Percentiles rank a stretch among this genome's conserved stretches.
Conservation (phyloP, 768 basidiomycete genomes). For the Mycena rosella region DNA sequence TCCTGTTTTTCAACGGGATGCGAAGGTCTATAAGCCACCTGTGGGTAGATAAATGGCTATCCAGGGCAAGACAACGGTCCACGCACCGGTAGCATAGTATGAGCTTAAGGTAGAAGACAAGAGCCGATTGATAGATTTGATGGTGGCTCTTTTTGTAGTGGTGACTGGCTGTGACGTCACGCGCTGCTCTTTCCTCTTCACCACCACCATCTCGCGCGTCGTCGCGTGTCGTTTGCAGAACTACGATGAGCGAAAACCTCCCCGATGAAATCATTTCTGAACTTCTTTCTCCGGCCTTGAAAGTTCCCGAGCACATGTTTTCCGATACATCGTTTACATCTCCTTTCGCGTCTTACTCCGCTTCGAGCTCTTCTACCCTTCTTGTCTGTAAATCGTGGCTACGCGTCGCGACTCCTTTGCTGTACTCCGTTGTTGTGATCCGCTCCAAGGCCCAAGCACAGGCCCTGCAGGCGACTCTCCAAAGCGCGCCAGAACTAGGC, state of each 20-base stretch:
- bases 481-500: background rate
- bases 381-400: slow-evolving; percentile 20
- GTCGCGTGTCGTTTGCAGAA: background rate
- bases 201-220: background rate
- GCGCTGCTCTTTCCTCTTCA: background rate
- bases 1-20: no score
- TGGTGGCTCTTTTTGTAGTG: no score
- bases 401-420: slow-evolving; percentile 10
- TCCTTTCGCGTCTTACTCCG: background rate
- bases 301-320: background rate
- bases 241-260: background rate
- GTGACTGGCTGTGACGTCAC: no score
- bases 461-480: background rate
- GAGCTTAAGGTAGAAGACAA: no score
- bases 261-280: slow-evolving; percentile 19
- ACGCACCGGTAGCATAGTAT: no score
- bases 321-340: background rate
- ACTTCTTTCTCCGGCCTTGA: background rate
- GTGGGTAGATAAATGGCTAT: no score
- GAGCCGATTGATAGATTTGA: no score
- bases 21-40: no score
- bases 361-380: background rate
- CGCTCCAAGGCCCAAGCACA: slow-evolving; percentile 8
- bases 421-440: slow-evolving; percentile 1
- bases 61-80: no score